Percentiles rank a stretch among this genome's conserved stretches.
Conservation (phyloP, 2,329 filamentous ascomycete genomes). For the Aspergillus quadricinctus region DNA sequence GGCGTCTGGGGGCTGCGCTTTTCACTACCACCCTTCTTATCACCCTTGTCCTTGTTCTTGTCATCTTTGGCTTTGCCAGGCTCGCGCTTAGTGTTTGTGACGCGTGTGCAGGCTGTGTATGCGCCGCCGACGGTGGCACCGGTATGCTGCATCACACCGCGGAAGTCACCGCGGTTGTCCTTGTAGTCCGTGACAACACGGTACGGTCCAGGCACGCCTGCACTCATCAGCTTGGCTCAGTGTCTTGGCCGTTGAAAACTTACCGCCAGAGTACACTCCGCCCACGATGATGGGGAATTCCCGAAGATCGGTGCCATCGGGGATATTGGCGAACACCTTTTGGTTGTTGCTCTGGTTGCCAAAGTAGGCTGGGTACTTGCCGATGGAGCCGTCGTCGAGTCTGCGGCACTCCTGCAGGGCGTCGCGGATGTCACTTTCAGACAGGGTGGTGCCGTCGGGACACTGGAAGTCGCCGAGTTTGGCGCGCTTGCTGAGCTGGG, state of each 20-base stretch:
- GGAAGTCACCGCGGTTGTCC: slow-evolving; percentile 8
- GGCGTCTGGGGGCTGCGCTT: no score
- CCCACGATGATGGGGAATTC: slow-evolving; percentile 9
- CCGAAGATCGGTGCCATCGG: slow-evolving; percentile 7
- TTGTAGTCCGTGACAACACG: slow-evolving; percentile 13
- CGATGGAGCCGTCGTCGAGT: slow-evolving; percentile 3
- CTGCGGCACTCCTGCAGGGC: slow-evolving; percentile 6
- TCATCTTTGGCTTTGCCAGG: slow-evolving; percentile 1
- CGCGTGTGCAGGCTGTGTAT: slow-evolving; percentile 9
- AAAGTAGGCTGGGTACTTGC: slow-evolving; percentile 7
- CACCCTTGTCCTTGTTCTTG: background rate
- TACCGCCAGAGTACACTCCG: slow-evolving; percentile 6
- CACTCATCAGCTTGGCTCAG: slow-evolving; percentile 1
- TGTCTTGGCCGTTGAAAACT: background rate
- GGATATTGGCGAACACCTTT: slow-evolving; percentile 8
- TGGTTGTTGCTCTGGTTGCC: slow-evolving; percentile 8
- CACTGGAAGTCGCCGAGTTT: slow-evolving; percentile 10
- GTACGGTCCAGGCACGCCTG: slow-evolving; percentile 6
- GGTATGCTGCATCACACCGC: slow-evolving; percentile 12
- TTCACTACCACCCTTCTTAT: background rate
- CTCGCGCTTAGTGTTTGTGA: slow-evolving; percentile 2
- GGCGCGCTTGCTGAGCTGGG: slow-evolving; percentile 9
- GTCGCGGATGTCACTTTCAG: slow-evolving; percentile 6
- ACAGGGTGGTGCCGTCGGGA: slow-evolving; percentile 6
- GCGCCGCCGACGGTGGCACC: slow-evolving; percentile 7